Conservation (phyloP, 2,329 filamentous ascomycete species). For the Fusarium sp. region DNA sequence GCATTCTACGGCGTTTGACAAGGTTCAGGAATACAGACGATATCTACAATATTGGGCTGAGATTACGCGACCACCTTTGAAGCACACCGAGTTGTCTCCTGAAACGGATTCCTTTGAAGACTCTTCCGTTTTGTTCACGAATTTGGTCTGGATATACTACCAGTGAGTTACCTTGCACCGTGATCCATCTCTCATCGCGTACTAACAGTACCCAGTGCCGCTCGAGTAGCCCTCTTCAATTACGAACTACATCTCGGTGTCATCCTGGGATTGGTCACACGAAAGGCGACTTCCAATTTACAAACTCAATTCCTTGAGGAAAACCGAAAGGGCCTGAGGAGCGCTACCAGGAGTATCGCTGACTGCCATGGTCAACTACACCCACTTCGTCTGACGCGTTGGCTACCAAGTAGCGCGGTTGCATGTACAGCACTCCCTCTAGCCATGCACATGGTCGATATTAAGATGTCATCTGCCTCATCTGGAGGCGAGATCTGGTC, state of each 20-base stretch:
- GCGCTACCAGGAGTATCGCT: conserved; percentile 27
- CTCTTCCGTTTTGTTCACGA: conserved; percentile 31
- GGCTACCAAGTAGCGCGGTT: conserved; percentile 36
- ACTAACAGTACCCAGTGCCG: conserved; percentile 13
- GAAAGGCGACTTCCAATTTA: neutral
- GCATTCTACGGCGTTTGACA: conserved; percentile 19
- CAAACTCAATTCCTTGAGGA: conserved; percentile 27
- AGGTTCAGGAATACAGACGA: conserved; percentile 25
- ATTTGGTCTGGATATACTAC: conserved; percentile 38
- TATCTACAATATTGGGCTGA: conserved; percentile 18
- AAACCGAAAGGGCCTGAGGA: conserved; percentile 26
- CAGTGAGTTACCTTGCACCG: conserved; percentile 14
- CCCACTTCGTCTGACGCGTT: conserved; percentile 16
- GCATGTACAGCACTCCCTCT: conserved; percentile 34
- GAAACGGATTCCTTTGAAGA: conserved; percentile 17
- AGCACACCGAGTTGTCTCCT: conserved; percentile 7
- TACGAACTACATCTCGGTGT: conserved; percentile 35
- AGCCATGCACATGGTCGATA: conserved; percentile 33
- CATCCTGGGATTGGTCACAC: conserved; percentile 16
- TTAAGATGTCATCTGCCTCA: conserved; percentile 27
- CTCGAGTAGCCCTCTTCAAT: conserved; percentile 30
- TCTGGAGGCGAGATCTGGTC: conserved; percentile 25
- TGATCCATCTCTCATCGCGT: accelerated
- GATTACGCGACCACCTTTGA: conserved; percentile 20
- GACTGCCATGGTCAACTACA: conserved; percentile 27